These are phyloP conservation scores for Huntiella savannae DNA, from an alignment of 2,329 filamentous ascomycete genomes.

Conservation along the genomic window DNA sequence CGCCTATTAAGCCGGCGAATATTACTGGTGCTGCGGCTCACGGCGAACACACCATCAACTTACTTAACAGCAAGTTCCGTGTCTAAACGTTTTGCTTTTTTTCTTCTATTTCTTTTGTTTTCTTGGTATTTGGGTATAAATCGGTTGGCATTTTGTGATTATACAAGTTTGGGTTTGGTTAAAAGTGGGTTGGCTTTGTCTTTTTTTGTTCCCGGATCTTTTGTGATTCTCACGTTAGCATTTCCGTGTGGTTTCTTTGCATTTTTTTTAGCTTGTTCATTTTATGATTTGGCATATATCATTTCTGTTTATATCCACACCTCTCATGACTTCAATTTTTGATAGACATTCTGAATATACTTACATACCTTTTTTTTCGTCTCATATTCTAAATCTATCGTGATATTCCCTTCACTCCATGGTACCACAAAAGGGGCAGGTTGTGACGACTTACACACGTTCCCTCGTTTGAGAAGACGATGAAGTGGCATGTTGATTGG, in stretches of 20 bases:
- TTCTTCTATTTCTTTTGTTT: conserved; percentile 1
- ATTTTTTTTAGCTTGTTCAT: conserved; percentile 1
- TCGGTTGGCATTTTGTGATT: neutral
- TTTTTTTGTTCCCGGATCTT: neutral
- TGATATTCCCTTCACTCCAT: no score
- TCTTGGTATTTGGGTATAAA: neutral
- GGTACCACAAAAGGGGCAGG: no score
- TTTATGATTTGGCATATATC: neutral
- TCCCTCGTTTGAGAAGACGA: no score
- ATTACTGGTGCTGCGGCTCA: conserved; percentile 28
- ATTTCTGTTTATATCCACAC: no score
- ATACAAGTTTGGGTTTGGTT: neutral
- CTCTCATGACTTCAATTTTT: no score
- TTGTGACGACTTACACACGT: no score
- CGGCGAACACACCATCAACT: conserved; percentile 44
- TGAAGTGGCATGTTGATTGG: no score
- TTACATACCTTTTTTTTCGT: no score
- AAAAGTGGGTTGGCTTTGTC: neutral
- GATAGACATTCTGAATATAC: no score
- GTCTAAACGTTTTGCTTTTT: conserved; percentile 14
- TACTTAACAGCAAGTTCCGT: conserved; percentile 42
- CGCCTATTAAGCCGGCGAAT: conserved; percentile 21
- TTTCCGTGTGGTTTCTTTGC: neutral
- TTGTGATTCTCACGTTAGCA: neutral
- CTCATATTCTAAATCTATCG: no score